Evolutionary conservation across 805 yeast species (phyloP), one percentile per base, ranked within the genome.

Genomic region (Candida qinlingensis): DNA sequence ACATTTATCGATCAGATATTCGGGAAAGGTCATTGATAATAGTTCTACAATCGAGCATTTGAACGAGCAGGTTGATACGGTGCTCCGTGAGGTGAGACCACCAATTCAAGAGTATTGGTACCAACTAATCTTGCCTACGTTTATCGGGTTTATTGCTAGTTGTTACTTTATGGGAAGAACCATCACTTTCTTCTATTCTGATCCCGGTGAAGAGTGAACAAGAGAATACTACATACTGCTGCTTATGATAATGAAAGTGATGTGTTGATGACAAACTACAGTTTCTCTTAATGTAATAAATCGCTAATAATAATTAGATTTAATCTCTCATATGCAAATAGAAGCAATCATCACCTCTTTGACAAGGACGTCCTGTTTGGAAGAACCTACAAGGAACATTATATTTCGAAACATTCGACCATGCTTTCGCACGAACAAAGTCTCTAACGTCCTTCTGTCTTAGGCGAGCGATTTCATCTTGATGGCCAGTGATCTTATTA

Each of bases 11-110:
- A 72, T 76, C 25, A 59, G 60, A 25, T 70, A 74, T 44, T 81
- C 96, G 1, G 96, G 89, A 56, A 66, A 73, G 37, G 79, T 87
- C 2, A 65, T 95, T 12, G 79, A 82, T 28, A 95, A 94, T 58
- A 74, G 79, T 49, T 66, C 69, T 10, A 61, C 72, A 6, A 34
- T 76, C 2, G 74, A 71, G 1, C 69, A 71, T 3, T 66, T 85
- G 13, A 65, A 73, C 36, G 64, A 53, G 0, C 66, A 72, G 47
- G 57, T 85, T 0, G 80, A 76, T 42, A 47, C 55, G 4, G 55
- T 75, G 6, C 26, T 49, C 13, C 39, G 43, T 29, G 46, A 49
- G 6, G 49, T 43, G 10, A 49, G 44, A 28, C 53, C 51, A 12
- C 47, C 50, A 31, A 47, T 47, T 47, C 44, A 36, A 11, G 50